A percentile compares a stretch with the other conserved stretches of the same genome.
Evolutionary conservation across 192 early-diverging fungal genomes (phyloP).

Genomic region (Coemansia sp.): DNA sequence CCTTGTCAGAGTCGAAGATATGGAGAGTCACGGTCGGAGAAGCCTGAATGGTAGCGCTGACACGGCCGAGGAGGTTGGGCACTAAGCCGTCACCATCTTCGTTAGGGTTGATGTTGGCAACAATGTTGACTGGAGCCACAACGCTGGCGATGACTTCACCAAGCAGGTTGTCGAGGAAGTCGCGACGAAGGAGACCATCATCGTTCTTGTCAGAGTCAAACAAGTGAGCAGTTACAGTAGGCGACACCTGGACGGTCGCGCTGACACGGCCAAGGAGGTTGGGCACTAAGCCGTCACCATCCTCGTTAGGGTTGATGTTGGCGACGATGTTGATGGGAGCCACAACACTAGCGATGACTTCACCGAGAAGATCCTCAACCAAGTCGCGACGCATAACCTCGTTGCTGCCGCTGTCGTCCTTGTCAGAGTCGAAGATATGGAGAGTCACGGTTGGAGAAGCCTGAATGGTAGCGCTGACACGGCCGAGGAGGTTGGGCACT

Average conservation of each 20-base stretch:
- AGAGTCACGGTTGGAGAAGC: slow-evolving; percentile 20
- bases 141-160: slow-evolving; percentile 30
- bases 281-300: slow-evolving; percentile 35
- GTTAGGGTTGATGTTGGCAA: slow-evolving; percentile 31
- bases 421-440: slow-evolving; percentile 23
- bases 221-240: slow-evolving; percentile 23
- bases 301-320: slow-evolving; percentile 39
- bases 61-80: slow-evolving; percentile 28
- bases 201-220: slow-evolving; percentile 22
- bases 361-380: slow-evolving; percentile 26
- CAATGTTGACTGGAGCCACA: slow-evolving; percentile 26
- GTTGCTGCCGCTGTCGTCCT: slow-evolving; percentile 7
- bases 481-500: slow-evolving; percentile 28
- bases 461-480: slow-evolving; percentile 24
- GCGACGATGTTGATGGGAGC: slow-evolving; percentile 33
- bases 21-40: slow-evolving; percentile 22
- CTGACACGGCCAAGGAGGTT: slow-evolving; percentile 42
- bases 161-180: slow-evolving; percentile 25
- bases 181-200: slow-evolving; percentile 15
- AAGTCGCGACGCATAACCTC: slow-evolving; percentile 13
- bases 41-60: slow-evolving; percentile 22
- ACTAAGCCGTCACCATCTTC: slow-evolving; percentile 29
- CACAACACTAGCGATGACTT: slow-evolving; percentile 22
- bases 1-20: slow-evolving; percentile 22
- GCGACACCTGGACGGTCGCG: slow-evolving; percentile 26